Evolutionary conservation across 768 basidiomycete species (phyloP).

Genomic region (Suillus fuscotomentosus): DNA sequence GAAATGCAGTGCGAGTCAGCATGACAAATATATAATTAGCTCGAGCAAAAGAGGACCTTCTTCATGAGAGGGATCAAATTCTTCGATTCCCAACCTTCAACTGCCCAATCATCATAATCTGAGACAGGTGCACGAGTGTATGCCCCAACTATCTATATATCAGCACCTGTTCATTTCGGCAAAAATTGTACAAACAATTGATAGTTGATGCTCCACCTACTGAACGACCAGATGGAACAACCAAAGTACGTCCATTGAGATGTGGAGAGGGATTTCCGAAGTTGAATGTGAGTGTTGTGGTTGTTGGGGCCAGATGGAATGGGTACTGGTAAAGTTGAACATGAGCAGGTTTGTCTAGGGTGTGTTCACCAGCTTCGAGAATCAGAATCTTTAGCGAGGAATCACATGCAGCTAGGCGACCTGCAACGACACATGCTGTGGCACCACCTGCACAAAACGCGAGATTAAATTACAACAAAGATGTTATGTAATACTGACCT

Average conservation of each 20-base stretch:
- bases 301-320: slow-evolving; percentile 15
- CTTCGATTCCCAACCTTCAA: slow-evolving; percentile 26
- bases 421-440: slow-evolving; percentile 32
- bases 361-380: slow-evolving; percentile 28
- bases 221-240: slow-evolving; percentile 24
- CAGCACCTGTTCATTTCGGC: not conserved
- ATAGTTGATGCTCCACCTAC: slow-evolving; percentile 37
- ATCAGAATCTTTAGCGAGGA: slow-evolving; percentile 24
- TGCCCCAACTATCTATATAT: slow-evolving; percentile 36
- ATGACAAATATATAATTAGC: not conserved
- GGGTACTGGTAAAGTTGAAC: slow-evolving; percentile 23
- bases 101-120: slow-evolving; percentile 45
- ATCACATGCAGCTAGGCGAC: slow-evolving; percentile 26
- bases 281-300: slow-evolving; percentile 18
- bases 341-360: slow-evolving; percentile 20
- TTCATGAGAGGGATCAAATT: slow-evolving; percentile 23
- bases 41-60: slow-evolving; percentile 15
- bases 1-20: not conserved
- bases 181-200: slow-evolving; percentile 43
- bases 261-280: slow-evolving; percentile 14
- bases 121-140: slow-evolving; percentile 58
- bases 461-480: not conserved
- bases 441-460: slow-evolving; percentile 30
- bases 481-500: slow-evolving; percentile 31
- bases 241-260: slow-evolving; percentile 14